Evolutionary conservation across 2,329 filamentous ascomycete genomes (phyloP).

Genomic region (Pseudogymnoascus sp.): DNA sequence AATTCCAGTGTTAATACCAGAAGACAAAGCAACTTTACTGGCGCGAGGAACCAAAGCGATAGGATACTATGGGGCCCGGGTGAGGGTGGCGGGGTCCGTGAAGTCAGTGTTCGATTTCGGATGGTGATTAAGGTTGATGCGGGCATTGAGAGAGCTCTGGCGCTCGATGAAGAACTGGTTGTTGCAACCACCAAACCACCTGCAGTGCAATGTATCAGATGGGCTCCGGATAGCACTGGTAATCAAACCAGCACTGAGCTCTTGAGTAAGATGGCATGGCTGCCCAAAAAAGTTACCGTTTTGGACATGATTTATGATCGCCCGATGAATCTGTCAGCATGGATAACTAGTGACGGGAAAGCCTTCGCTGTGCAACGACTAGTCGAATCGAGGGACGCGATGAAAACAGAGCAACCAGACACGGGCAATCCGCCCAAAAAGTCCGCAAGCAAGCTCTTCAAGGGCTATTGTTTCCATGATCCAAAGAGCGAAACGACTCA

Average conservation of each 20-base stretch:
- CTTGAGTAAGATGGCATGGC: constrained; percentile 76
- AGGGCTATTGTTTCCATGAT: constrained; percentile 82
- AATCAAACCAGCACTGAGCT: constrained; percentile 88
- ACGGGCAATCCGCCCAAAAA: constrained; percentile 36
- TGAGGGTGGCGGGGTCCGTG: constrained; percentile 72
- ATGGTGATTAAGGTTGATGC: constrained; percentile 99
- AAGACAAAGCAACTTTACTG: constrained; percentile 52
- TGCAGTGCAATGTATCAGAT: constrained; percentile 93
- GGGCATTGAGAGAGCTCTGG: constrained; percentile 78
- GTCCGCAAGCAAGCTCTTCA: constrained; percentile 60
- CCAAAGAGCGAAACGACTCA: constrained; percentile 52
- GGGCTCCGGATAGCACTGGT: constrained; percentile 75
- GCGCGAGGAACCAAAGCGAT: constrained; percentile 39
- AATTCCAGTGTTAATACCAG: constrained; percentile 55
- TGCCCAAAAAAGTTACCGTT: constrained; percentile 69
- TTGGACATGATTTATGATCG: constrained; percentile 86
- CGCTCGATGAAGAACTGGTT: constrained; percentile 84
- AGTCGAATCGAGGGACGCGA: constrained; percentile 37
- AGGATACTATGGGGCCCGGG: constrained; percentile 66
- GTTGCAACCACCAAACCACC: constrained; percentile 87
- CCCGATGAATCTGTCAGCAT: constrained; percentile 91
- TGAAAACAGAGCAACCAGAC: constrained; percentile 27
- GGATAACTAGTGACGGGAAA: constrained; percentile 81
- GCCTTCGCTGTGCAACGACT: constrained; percentile 83
- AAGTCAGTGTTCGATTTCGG: constrained; percentile 84